Base-by-base conservation (phyloP, 805 yeast genomes). In the Yamadazyma takamatsuzukensis region DNA sequence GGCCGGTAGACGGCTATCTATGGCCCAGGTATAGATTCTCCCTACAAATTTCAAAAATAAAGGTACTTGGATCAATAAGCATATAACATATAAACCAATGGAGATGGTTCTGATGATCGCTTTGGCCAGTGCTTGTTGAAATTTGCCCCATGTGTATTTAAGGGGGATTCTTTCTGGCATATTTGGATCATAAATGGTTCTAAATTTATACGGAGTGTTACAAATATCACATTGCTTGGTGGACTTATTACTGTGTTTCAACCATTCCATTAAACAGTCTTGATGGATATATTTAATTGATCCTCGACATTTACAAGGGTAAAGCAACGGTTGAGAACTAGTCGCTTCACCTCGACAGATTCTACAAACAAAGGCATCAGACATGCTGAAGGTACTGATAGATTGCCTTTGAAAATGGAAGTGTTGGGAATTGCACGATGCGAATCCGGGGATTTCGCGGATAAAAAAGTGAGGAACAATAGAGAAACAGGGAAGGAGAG, bases 321-420 rank as follows among this genome's bases (percentile, higher is more conserved):
- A 89, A 43, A 74, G 81, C 28, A 93, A 64, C 3, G 96, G 96
- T 43, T 84, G 86, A 1, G 73, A 77, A 0, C 60, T 62, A 0
- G 93, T 76, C n/a, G 76, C 89, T 47, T 87, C 97, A 23, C 95
- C 90, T 32, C 96, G 82, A 54, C 98, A 93, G 28, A 93, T 89
- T 39, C 98, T 82, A 58, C 98, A 93, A 3, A 81, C 72, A 21
- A 16, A 7, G 26, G 26, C 7, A 8, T n/a, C n/a, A n/a, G n/a
- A n/a, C n/a, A n/a, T n/a, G n/a, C n/a, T n/a, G n/a, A n/a, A n/a
- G n/a, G n/a, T n/a, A n/a, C n/a, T n/a, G n/a, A n/a, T n/a, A n/a
- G n/a, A n/a, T n/a, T n/a, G n/a, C n/a, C n/a, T n/a, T n/a, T n/a
- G n/a, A n/a, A n/a, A n/a, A n/a, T n/a, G n/a, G n/a, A n/a, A n/a